Percentiles rank a stretch among this genome's conserved stretches.
Evolutionary conservation across 2,329 filamentous ascomycete species (phyloP).

Genomic region (Clonostachys chloroleuca): DNA sequence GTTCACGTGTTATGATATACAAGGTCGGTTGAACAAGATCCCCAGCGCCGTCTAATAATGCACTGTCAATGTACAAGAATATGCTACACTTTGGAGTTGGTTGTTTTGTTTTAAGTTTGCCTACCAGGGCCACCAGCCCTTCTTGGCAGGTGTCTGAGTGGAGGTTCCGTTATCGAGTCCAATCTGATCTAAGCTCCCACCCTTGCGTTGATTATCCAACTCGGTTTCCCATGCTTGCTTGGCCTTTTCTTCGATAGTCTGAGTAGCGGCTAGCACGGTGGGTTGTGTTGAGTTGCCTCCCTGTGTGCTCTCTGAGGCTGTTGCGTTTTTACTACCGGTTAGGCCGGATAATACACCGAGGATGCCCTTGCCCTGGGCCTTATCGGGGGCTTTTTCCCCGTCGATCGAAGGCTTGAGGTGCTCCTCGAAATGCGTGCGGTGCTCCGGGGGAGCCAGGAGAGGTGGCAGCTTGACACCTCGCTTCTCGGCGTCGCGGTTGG

Average conservation of each 20-base stretch:
- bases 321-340: slow-evolving; percentile 12
- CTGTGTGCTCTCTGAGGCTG: background rate
- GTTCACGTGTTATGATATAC: slow-evolving; percentile 12
- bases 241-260: slow-evolving; percentile 28
- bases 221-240: slow-evolving; percentile 41
- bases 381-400: slow-evolving; percentile 8
- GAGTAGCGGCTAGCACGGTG: slow-evolving; percentile 4
- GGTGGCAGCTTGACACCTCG: slow-evolving; percentile 43
- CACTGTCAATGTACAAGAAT: slow-evolving; percentile 35
- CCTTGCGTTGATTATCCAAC: slow-evolving; percentile 42
- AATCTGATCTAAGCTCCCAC: slow-evolving; percentile 45
- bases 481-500: slow-evolving; percentile 40
- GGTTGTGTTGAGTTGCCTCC: background rate
- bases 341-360: slow-evolving; percentile 24
- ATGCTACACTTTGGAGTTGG: slow-evolving; percentile 28
- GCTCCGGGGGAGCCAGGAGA: slow-evolving; percentile 40
- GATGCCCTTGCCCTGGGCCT: slow-evolving; percentile 25
- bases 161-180: slow-evolving; percentile 27
- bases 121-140: slow-evolving; percentile 42
- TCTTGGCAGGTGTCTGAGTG: slow-evolving; percentile 28
- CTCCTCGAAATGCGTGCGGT: slow-evolving; percentile 28
- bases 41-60: slow-evolving; percentile 36
- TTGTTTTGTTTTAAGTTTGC: slow-evolving; percentile 4
- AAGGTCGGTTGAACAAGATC: slow-evolving; percentile 17
- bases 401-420: slow-evolving; percentile 22